Evolutionary conservation across 2,329 filamentous ascomycete genomes (phyloP).

Genomic region (Dissoconium aciculare): DNA sequence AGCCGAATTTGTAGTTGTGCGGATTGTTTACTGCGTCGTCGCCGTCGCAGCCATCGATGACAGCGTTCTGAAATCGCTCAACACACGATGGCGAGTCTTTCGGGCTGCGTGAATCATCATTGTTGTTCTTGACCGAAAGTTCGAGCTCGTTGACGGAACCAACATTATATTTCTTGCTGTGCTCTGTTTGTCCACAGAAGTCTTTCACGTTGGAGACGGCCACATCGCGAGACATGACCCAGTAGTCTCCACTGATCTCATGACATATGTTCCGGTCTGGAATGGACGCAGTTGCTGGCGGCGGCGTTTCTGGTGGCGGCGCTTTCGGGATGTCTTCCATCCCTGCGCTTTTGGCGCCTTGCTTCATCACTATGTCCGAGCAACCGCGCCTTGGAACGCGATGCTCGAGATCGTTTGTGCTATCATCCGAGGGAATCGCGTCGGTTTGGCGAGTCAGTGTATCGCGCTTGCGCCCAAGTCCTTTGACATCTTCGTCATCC

Average conservation of each 20-base stretch:
- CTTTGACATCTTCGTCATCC: no score
- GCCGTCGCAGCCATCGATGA: constrained; percentile 7
- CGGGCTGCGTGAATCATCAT: constrained; percentile 1
- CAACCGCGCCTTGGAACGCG: no score
- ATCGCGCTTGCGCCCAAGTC: no score
- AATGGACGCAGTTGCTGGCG: constrained; percentile 2
- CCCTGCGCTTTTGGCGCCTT: no score
- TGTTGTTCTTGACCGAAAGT: constrained; percentile 1
- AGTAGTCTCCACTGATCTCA: constrained; percentile 6
- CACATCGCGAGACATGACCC: constrained; percentile 4
- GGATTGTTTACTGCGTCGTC: constrained; percentile 5
- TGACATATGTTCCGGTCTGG: constrained; percentile 3
- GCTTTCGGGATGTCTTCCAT: no score
- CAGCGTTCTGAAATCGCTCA: constrained; percentile 2
- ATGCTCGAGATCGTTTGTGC: no score
- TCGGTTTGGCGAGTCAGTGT: no score
- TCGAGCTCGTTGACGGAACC: constrained; percentile 4
- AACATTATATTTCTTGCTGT: constrained; percentile 2
- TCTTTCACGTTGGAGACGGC: constrained; percentile 1
- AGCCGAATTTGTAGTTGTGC: constrained; percentile 7
- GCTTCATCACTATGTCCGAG: no score
- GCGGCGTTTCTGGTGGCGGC: no score
- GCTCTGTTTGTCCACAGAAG: constrained; percentile 3
- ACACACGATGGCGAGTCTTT: constrained; percentile 3
- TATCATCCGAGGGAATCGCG: no score